A percentile compares a stretch with the other conserved stretches of the same genome.
These are phyloP conservation scores for Pleurotus ostreatus DNA, from an alignment of 768 basidiomycete species.

Conservation along the genomic window DNA sequence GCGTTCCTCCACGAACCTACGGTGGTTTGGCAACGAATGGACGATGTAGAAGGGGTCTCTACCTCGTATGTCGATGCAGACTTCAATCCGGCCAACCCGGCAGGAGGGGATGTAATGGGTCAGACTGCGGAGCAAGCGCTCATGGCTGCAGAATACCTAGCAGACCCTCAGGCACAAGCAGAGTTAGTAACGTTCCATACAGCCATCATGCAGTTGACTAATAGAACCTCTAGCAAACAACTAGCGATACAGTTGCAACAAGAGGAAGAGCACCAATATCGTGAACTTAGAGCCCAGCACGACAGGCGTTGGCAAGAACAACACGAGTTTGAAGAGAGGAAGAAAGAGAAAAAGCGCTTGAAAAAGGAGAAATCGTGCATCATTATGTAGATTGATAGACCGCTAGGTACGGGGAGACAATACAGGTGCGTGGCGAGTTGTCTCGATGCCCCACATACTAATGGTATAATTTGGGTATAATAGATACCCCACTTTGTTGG, in stretches of 20 bases:
- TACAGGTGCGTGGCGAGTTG: no score
- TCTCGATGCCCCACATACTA: no score
- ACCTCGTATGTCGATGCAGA: slow-evolving; percentile 76
- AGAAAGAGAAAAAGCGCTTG: slow-evolving; percentile 4
- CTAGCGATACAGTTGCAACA: slow-evolving; percentile 77
- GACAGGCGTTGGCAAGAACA: neutral
- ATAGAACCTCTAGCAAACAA: slow-evolving; percentile 38
- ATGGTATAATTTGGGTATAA: no score
- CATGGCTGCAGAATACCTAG: slow-evolving; percentile 39
- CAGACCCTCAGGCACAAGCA: slow-evolving; percentile 38
- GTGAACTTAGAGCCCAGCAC: neutral
- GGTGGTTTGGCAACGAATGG: slow-evolving; percentile 91
- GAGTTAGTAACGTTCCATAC: slow-evolving; percentile 49
- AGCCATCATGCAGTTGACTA: slow-evolving; percentile 1
- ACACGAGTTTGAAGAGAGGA: neutral
- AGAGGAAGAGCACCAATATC: slow-evolving; percentile 55
- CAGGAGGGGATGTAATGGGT: slow-evolving; percentile 80
- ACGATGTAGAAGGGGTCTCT: slow-evolving; percentile 80
- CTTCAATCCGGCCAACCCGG: slow-evolving; percentile 60
- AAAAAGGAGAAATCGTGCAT: slow-evolving; percentile 7
- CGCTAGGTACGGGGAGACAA: no score
- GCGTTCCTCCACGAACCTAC: slow-evolving; percentile 75
- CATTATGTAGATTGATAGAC: neutral
- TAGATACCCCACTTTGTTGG: no score
- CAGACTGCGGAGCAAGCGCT: slow-evolving; percentile 62